Percentiles rank a stretch among this genome's conserved stretches.
These are phyloP conservation scores for Podaxis rugospora DNA, from an alignment of 768 basidiomycete genomes.

Conservation along the genomic window DNA sequence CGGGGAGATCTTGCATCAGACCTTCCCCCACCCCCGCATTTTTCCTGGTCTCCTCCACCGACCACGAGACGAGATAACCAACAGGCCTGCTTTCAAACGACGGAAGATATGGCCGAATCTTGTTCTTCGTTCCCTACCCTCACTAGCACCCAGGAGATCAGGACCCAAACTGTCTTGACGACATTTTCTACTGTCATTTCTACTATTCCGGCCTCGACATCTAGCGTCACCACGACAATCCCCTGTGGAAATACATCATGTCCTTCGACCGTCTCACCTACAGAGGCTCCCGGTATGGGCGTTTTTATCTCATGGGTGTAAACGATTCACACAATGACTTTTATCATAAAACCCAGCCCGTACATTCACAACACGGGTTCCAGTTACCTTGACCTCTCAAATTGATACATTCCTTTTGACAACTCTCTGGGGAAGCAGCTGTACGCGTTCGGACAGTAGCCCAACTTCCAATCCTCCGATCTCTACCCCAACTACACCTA, in stretches of 20 bases:
- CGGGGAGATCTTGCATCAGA: background rate
- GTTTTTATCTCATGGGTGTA: background rate
- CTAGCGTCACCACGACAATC: background rate
- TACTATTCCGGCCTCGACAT: background rate
- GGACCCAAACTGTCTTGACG: constrained; percentile 29
- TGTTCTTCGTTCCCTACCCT: constrained; percentile 40
- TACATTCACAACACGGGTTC: background rate
- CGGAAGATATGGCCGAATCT: constrained; percentile 28
- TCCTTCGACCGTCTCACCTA: background rate
- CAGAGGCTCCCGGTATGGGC: background rate
- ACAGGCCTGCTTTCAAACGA: background rate
- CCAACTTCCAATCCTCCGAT: background rate
- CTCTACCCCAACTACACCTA: background rate
- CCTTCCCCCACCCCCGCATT: background rate
- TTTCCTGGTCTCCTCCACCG: background rate
- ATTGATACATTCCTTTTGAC: background rate
- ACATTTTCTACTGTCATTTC: constrained; percentile 27
- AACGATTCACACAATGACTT: background rate
- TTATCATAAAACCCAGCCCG: background rate
- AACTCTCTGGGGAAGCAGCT: background rate
- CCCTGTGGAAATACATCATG: background rate
- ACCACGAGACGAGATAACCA: background rate
- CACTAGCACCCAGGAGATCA: constrained; percentile 35
- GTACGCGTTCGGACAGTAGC: background rate
- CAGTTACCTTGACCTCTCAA: background rate